phyloP scores from a whole-genome alignment of 129 eudicot species.

The Pseudognaphalium luteoalbum region DNA sequence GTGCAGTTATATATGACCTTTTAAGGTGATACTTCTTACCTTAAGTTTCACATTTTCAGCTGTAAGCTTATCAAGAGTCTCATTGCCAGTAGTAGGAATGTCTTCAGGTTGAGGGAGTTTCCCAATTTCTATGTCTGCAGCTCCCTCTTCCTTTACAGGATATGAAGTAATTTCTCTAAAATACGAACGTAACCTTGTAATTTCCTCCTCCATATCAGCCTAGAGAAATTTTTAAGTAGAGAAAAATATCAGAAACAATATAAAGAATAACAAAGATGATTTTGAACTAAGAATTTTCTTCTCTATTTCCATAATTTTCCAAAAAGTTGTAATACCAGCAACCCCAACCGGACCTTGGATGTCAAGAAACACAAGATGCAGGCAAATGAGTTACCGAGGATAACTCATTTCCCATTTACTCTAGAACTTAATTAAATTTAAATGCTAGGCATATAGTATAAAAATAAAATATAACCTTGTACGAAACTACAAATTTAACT shows the following conservation, averaged over 20 bases:
- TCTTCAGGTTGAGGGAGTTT: conserved; percentile 48
- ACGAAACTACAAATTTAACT: neutral
- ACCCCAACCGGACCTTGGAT: neutral
- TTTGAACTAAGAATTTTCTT: neutral
- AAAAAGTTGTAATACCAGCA: neutral
- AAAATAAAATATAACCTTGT: neutral
- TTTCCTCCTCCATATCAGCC: conserved; percentile 75
- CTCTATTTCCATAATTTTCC: neutral
- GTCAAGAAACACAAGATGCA: neutral
- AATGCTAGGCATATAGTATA: neutral
- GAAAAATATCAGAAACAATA: neutral
- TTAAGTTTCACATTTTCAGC: conserved; percentile 57
- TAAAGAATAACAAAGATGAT: neutral
- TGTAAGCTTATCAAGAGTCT: conserved; percentile 48
- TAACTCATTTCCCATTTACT: neutral
- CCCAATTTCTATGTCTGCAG: conserved; percentile 40
- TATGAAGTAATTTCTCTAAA: conserved; percentile 45
- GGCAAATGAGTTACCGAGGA: neutral
- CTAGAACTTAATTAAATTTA: neutral
- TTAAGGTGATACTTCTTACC: conserved; percentile 18
- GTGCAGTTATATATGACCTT: neutral
- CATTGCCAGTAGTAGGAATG: conserved; percentile 49
- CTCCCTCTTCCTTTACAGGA: conserved; percentile 59
- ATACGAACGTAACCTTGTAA: conserved; percentile 46
- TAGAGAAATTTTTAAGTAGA: conserved; percentile 20